Conservation (phyloP, 495 filamentous ascomycete species). For the Pseudevernia furfuracea region DNA sequence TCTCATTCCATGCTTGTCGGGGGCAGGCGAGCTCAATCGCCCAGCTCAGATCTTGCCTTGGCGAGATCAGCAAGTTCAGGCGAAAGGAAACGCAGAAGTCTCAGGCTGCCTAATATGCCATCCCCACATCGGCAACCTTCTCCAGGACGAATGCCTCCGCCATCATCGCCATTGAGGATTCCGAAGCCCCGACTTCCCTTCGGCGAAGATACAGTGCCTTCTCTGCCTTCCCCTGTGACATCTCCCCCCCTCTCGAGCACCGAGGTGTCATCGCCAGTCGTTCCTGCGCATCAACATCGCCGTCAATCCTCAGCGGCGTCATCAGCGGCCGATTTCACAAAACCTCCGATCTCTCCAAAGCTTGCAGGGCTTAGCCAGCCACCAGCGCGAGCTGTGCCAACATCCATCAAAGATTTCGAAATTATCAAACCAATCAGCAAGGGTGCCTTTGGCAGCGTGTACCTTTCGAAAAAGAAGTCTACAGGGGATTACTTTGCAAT, state of each 20-base stretch:
- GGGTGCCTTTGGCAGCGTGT: conserved; percentile 96
- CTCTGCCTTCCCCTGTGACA: conserved; percentile 72
- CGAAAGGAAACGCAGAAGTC: conserved; percentile 74
- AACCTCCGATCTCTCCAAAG: conserved; percentile 73
- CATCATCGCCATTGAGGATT: conserved; percentile 81
- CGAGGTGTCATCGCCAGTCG: conserved; percentile 70
- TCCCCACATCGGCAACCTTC: conserved; percentile 81
- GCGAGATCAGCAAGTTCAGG: conserved; percentile 58
- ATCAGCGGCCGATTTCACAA: conserved; percentile 57
- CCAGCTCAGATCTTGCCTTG: conserved; percentile 75
- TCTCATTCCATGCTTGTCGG: conserved; percentile 72
- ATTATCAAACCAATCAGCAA: conserved; percentile 99
- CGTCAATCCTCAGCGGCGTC: conserved; percentile 86
- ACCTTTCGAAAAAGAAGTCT: conserved; percentile 94
- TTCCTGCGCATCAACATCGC: conserved; percentile 55
- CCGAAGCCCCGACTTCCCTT: conserved; percentile 75
- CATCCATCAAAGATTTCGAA: conserved; percentile 98
- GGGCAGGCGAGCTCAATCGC: conserved; percentile 72
- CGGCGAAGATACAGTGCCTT: conserved; percentile 62
- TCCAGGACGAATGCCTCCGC: conserved; percentile 63
- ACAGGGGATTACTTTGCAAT: conserved; percentile 98
- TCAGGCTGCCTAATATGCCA: conserved; percentile 65
- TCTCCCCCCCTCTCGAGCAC: conserved; percentile 77
- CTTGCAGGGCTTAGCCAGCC: conserved; percentile 60
- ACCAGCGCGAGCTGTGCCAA: conserved; percentile 74